Evolutionary conservation across 2,329 filamentous ascomycete genomes (phyloP).

Genomic region (Fusarium dimerum): DNA sequence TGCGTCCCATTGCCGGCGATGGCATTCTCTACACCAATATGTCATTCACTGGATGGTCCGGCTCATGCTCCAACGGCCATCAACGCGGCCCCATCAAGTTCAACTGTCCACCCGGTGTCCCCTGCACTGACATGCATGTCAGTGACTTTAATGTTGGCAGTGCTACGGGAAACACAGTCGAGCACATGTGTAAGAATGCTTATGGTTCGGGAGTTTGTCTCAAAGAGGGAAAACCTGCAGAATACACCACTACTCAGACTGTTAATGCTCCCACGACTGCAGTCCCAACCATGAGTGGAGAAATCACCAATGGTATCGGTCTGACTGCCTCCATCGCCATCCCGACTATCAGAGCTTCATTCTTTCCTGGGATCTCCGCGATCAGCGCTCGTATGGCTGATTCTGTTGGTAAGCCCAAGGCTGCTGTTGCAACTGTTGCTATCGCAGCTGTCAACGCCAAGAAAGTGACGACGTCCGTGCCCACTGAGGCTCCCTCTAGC

Average conservation of each 20-base stretch:
- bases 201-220: conserved; percentile 19
- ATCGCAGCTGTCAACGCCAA: background rate
- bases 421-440: background rate
- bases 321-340: conserved; percentile 17
- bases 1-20: conserved; percentile 11
- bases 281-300: conserved; percentile 17
- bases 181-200: conserved; percentile 21
- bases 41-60: conserved; percentile 23
- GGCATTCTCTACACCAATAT: conserved; percentile 23
- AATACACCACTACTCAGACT: conserved; percentile 19
- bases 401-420: background rate
- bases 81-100: conserved; percentile 23
- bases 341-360: conserved; percentile 13
- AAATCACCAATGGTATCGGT: conserved; percentile 15
- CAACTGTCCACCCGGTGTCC: conserved; percentile 19
- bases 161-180: conserved; percentile 9
- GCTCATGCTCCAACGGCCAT: conserved; percentile 18
- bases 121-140: conserved; percentile 21
- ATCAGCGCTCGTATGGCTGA: conserved; percentile 15
- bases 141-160: conserved; percentile 21
- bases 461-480: no score
- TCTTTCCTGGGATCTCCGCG: conserved; percentile 17
- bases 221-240: conserved; percentile 8
- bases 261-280: conserved; percentile 8
- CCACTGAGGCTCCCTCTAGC: no score